Evolutionary conservation across 495 filamentous ascomycete species (phyloP).

Genomic region (Lepidopterella palustris): DNA sequence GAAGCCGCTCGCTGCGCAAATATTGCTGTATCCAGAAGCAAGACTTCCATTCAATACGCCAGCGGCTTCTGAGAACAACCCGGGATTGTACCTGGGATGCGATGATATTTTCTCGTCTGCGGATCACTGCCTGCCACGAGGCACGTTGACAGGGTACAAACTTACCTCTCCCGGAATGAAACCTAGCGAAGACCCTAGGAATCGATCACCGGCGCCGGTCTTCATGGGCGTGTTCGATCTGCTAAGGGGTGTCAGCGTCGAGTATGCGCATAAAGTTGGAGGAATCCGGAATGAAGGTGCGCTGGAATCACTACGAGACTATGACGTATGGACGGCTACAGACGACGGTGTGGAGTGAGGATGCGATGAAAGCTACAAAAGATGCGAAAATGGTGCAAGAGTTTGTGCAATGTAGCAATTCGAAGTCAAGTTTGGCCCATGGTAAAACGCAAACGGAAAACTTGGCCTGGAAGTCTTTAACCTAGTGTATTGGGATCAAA

Average conservation of each 20-base stretch:
- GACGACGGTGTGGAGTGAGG: slow-evolving; percentile 37
- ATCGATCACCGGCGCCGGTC: slow-evolving; percentile 24
- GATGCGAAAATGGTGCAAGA: slow-evolving; percentile 6
- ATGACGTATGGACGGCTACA: slow-evolving; percentile 37
- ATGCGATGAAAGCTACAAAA: slow-evolving; percentile 25
- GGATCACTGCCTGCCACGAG: slow-evolving; percentile 35
- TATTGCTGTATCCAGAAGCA: slow-evolving; percentile 38
- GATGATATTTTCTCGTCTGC: slow-evolving; percentile 40
- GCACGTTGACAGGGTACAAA: slow-evolving; percentile 5
- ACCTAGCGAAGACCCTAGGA: neutral
- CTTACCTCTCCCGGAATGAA: slow-evolving; percentile 15
- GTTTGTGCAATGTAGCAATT: too few relatives aligned
- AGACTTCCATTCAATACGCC: slow-evolving; percentile 37
- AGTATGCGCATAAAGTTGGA: slow-evolving; percentile 36
- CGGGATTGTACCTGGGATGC: slow-evolving; percentile 35
- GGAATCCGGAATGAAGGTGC: slow-evolving; percentile 29
- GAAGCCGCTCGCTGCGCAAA: slow-evolving; percentile 26
- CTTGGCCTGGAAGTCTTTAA: too few relatives aligned
- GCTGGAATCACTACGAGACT: slow-evolving; percentile 33
- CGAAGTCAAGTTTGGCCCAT: too few relatives aligned
- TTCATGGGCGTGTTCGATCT: slow-evolving; percentile 40
- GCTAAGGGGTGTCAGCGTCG: slow-evolving; percentile 37
- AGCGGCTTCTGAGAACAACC: slow-evolving; percentile 35
- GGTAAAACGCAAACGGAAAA: too few relatives aligned
- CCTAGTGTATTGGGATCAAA: too few relatives aligned